phyloP scores from a whole-genome alignment of 495 filamentous ascomycete genomes.

The Aspergillus cristatus region DNA sequence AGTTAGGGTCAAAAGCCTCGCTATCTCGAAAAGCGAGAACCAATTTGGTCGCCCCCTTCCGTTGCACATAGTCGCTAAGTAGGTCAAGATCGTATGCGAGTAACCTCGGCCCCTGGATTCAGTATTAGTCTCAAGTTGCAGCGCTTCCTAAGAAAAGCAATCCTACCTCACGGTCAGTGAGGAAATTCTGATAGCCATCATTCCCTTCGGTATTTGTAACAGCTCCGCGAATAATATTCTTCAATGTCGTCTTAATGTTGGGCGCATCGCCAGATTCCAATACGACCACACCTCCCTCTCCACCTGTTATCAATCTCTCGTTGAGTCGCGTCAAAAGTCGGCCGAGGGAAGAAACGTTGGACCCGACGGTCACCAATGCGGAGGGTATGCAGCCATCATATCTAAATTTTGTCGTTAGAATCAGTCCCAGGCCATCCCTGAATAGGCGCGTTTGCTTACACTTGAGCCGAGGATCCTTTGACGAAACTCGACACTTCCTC shows the following conservation, averaged over 20 bases:
- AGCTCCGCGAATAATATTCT: slow-evolving; percentile 69
- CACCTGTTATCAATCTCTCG: slow-evolving; percentile 40
- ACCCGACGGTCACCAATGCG: slow-evolving; percentile 73
- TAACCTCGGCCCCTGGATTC: slow-evolving; percentile 53
- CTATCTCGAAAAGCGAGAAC: slow-evolving; percentile 80
- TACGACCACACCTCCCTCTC: slow-evolving; percentile 50
- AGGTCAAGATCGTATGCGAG: slow-evolving; percentile 88
- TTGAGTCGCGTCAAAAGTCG: slow-evolving; percentile 57
- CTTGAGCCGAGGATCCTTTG: slow-evolving; percentile 34
- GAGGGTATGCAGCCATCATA: slow-evolving; percentile 56
- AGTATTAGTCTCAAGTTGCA: slow-evolving; percentile 9
- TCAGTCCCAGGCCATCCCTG: neutral
- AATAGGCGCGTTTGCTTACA: slow-evolving; percentile 17
- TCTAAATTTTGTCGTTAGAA: slow-evolving; percentile 17
- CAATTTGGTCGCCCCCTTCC: slow-evolving; percentile 48
- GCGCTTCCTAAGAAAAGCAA: neutral
- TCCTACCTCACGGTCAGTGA: slow-evolving; percentile 46
- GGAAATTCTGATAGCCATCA: slow-evolving; percentile 34
- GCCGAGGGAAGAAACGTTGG: slow-evolving; percentile 73
- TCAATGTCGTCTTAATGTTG: slow-evolving; percentile 76
- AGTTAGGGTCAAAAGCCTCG: slow-evolving; percentile 77
- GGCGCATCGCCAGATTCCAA: slow-evolving; percentile 68
- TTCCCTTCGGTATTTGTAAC: slow-evolving; percentile 46
- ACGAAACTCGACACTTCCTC: slow-evolving; percentile 61
- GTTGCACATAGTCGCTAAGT: slow-evolving; percentile 56